These are phyloP conservation scores for Prunella vulgaris DNA, from an alignment of 257 asterid species.

Conservation along the genomic window DNA sequence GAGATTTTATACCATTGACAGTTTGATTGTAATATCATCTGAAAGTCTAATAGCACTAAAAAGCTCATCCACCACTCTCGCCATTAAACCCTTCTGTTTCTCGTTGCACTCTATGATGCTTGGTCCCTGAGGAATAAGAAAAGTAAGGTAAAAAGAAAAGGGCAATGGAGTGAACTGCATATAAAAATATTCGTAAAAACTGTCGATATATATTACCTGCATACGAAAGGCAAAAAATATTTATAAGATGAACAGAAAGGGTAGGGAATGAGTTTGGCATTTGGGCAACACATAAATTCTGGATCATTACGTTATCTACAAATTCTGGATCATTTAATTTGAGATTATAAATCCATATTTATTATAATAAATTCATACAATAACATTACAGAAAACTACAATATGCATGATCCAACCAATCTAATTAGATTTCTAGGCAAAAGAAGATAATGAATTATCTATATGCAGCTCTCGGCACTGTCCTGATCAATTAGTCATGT, in stretches of 20 bases:
- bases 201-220: conserved; percentile 58
- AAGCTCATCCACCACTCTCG: conserved; percentile 69
- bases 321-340: background rate
- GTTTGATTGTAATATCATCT: conserved; percentile 46
- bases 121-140: conserved; percentile 53
- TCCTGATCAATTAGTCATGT: background rate
- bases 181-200: background rate
- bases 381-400: background rate
- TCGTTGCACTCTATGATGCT: conserved; percentile 43
- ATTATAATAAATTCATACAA: background rate
- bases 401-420: background rate
- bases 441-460: background rate
- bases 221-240: conserved; percentile 32
- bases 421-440: too few species aligned
- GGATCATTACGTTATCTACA: background rate
- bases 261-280: background rate
- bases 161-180: conserved; percentile 5
- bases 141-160: background rate
- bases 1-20: conserved; percentile 59
- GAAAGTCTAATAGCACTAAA: conserved; percentile 43
- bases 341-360: background rate
- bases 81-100: conserved; percentile 57
- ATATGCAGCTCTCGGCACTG: background rate
- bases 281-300: background rate
- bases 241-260: conserved; percentile 1